These are phyloP conservation scores for Pythium sukuiense DNA, from an alignment of 352 stramenopile genomes.

Conservation along the genomic window DNA sequence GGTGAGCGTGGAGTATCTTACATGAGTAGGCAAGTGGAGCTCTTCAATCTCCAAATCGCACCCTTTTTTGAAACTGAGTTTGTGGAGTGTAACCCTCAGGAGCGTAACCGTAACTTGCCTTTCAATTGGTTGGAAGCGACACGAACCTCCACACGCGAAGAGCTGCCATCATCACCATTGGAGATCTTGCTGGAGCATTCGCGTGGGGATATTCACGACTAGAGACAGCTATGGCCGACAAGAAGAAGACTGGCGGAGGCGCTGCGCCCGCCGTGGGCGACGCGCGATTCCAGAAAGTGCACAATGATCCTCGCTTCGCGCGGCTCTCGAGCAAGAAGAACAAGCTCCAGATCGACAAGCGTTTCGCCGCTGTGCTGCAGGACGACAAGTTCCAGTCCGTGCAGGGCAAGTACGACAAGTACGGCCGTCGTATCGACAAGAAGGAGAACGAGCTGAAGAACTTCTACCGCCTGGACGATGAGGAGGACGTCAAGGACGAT, in stretches of 20 bases:
- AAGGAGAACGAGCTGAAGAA: slow-evolving; percentile 77
- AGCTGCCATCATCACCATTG: slow-evolving; percentile 12
- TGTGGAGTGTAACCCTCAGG: neutral
- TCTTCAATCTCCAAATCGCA: neutral
- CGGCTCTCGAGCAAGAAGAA: slow-evolving; percentile 76
- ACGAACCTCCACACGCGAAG: slow-evolving; percentile 20
- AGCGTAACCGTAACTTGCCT: slow-evolving; percentile 14
- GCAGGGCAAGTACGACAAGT: slow-evolving; percentile 87
- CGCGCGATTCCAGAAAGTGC: slow-evolving; percentile 82
- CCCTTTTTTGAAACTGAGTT: slow-evolving; percentile 7
- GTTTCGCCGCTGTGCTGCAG: slow-evolving; percentile 69
- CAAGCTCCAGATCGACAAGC: slow-evolving; percentile 82
- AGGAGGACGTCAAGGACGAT: slow-evolving; percentile 32
- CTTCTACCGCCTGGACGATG: slow-evolving; percentile 76
- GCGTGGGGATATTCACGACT: neutral
- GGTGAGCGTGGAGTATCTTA: slow-evolving; percentile 39
- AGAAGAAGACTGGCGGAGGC: slow-evolving; percentile 19
- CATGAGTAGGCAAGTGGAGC: neutral
- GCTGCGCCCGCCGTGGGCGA: slow-evolving; percentile 45
- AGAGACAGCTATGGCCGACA: slow-evolving; percentile 35
- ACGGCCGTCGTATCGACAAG: slow-evolving; percentile 79
- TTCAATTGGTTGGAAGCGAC: slow-evolving; percentile 28
- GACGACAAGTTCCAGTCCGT: slow-evolving; percentile 81
- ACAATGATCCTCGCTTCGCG: slow-evolving; percentile 85
- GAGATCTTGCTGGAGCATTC: neutral